Evolutionary conservation across 495 filamentous ascomycete species (phyloP).

Genomic region (Cenococcum geophilum): DNA sequence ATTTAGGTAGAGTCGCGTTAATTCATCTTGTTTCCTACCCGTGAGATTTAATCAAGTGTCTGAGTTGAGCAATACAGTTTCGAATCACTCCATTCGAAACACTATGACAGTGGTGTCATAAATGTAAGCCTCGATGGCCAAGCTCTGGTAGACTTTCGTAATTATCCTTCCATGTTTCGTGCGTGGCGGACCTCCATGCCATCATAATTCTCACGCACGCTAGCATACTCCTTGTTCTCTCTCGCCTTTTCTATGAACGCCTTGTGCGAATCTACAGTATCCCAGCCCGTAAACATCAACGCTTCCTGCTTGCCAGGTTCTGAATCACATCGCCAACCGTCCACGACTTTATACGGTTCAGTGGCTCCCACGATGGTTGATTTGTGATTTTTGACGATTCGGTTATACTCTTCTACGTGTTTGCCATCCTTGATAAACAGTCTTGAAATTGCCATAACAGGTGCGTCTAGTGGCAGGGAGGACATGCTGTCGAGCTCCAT

Average conservation of each 20-base stretch:
- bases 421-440: slow-evolving; percentile 10
- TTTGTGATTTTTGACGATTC: slow-evolving; percentile 2
- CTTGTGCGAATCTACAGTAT: slow-evolving; percentile 17
- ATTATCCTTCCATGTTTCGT: slow-evolving; percentile 16
- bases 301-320: slow-evolving; percentile 17
- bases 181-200: slow-evolving; percentile 12
- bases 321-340: slow-evolving; percentile 23
- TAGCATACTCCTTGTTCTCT: slow-evolving; percentile 9
- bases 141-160: not conserved
- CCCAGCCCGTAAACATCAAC: slow-evolving; percentile 24
- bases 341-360: slow-evolving; percentile 15
- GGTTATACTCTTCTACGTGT: slow-evolving; percentile 13
- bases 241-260: slow-evolving; percentile 10
- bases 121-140: too few relatives aligned
- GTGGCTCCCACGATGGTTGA: slow-evolving; percentile 7
- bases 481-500: slow-evolving; percentile 21
- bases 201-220: slow-evolving; percentile 3
- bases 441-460: slow-evolving; percentile 21
- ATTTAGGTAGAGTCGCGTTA: too few relatives aligned
- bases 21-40: too few relatives aligned
- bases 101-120: too few relatives aligned
- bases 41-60: too few relatives aligned
- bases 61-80: too few relatives aligned
- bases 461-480: slow-evolving; percentile 25
- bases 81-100: too few relatives aligned